Evolutionary conservation across 139 green algal species (phyloP).

Genomic region (Chlamydomonas incerta): DNA sequence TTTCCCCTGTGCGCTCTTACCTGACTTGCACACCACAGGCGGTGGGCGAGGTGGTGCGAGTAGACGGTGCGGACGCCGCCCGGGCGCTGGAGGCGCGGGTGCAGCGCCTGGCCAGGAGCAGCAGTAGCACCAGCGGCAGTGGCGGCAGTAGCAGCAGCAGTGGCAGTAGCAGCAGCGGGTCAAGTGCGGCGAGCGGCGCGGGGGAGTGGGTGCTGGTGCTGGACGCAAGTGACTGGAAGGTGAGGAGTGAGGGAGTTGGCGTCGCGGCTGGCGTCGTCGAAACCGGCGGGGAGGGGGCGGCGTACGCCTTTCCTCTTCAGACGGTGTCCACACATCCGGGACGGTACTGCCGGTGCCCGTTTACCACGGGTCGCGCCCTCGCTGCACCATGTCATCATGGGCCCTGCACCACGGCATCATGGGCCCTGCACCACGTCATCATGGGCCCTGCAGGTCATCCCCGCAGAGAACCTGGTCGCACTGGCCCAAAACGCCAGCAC

Average conservation of each 20-base stretch:
- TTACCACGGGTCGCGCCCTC: too few relatives aligned
- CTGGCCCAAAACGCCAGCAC: conserved; percentile 55
- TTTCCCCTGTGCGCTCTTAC: too few relatives aligned
- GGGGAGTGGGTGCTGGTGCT: conserved; percentile 46
- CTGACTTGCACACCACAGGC: too few relatives aligned
- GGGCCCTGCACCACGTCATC: too few relatives aligned
- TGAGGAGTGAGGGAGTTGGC: neutral
- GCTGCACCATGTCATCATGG: too few relatives aligned
- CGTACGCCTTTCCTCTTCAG: too few relatives aligned
- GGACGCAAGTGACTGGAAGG: conserved; percentile 72
- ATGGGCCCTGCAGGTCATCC: conserved; percentile 81
- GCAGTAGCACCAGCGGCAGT: neutral
- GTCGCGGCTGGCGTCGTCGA: too few relatives aligned
- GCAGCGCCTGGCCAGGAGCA: neutral
- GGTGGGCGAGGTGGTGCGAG: conserved; percentile 29
- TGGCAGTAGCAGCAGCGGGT: neutral
- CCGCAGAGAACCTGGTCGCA: conserved; percentile 94
- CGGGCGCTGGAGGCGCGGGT: conserved; percentile 23
- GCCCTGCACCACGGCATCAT: too few relatives aligned
- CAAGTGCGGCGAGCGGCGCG: conserved; percentile 4
- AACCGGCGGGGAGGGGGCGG: too few relatives aligned
- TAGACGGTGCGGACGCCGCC: neutral
- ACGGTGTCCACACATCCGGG: too few relatives aligned
- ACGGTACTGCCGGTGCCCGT: too few relatives aligned
- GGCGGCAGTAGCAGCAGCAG: neutral